Evolutionary conservation across 345 rosid species (phyloP).

Genomic region (Syzygium jambos): DNA sequence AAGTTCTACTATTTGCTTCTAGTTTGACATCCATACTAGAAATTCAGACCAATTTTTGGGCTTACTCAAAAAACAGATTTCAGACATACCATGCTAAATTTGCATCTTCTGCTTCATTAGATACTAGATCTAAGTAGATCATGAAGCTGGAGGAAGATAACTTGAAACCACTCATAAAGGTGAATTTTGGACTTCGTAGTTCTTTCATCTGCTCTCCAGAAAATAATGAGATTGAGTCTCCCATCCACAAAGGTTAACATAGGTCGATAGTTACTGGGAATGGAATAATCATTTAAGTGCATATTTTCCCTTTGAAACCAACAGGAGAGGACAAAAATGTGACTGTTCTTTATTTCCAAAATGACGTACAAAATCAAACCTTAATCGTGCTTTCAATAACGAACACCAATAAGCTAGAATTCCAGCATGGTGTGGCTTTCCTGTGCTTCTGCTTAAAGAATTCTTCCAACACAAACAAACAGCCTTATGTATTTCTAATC

Average conservation of each 20-base stretch:
- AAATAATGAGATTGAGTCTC: background rate
- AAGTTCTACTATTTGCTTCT: background rate
- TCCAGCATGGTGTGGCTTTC: background rate
- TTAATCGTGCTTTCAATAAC: background rate
- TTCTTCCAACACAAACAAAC: background rate
- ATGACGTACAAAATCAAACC: background rate
- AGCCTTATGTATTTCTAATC: background rate
- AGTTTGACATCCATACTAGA: background rate
- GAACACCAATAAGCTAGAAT: background rate
- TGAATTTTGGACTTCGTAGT: background rate
- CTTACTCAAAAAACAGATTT: background rate
- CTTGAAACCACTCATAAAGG: background rate
- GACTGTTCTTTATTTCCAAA: background rate
- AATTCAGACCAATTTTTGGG: background rate
- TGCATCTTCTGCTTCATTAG: background rate
- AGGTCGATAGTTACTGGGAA: background rate
- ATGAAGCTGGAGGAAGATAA: background rate
- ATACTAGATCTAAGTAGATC: background rate
- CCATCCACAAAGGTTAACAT: background rate
- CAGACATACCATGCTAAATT: background rate
- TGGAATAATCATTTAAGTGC: background rate
- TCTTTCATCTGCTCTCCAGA: background rate
- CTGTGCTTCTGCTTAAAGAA: background rate
- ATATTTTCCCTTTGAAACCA: background rate
- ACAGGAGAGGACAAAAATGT: background rate